These are phyloP conservation scores for Solanum chaucha DNA, from an alignment of 257 asterid genomes.

Conservation along the genomic window DNA sequence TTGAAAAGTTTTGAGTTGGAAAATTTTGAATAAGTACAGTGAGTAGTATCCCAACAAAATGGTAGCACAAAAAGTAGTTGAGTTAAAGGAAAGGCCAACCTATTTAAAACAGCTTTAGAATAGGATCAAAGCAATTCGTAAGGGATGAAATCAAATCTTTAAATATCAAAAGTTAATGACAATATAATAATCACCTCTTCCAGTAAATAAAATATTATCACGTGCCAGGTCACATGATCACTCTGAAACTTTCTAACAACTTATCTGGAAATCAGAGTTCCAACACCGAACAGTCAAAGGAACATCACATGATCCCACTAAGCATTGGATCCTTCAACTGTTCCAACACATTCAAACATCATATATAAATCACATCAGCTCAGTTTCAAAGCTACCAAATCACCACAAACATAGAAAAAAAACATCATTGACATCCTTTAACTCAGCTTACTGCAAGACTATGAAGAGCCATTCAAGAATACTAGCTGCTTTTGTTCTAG, in stretches of 20 bases:
- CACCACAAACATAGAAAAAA: neutral
- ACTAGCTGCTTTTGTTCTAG: slow-evolving; percentile 26
- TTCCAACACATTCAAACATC: neutral
- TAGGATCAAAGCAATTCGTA: neutral
- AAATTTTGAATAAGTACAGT: too few relatives aligned
- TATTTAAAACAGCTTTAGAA: too few relatives aligned
- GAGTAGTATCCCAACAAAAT: too few relatives aligned
- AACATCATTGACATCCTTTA: neutral
- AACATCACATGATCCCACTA: slow-evolving; percentile 45
- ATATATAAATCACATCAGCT: slow-evolving; percentile 7
- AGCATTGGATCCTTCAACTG: slow-evolving; percentile 32
- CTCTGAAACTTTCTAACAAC: slow-evolving; percentile 21
- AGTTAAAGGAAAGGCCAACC: too few relatives aligned
- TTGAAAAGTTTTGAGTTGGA: too few relatives aligned
- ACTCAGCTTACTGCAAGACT: neutral
- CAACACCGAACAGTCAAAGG: slow-evolving; percentile 41
- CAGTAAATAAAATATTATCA: slow-evolving; percentile 25
- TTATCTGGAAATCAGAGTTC: slow-evolving; percentile 38
- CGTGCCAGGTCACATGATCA: slow-evolving; percentile 46
- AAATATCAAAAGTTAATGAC: neutral
- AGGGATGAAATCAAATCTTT: neutral
- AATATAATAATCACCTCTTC: slow-evolving; percentile 2
- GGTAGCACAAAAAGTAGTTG: too few relatives aligned
- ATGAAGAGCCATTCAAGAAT: slow-evolving; percentile 21
- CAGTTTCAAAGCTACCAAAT: slow-evolving; percentile 6